Evolutionary conservation across 2,329 filamentous ascomycete species (phyloP).

Genomic region (Pseudogymnoascus sp.): DNA sequence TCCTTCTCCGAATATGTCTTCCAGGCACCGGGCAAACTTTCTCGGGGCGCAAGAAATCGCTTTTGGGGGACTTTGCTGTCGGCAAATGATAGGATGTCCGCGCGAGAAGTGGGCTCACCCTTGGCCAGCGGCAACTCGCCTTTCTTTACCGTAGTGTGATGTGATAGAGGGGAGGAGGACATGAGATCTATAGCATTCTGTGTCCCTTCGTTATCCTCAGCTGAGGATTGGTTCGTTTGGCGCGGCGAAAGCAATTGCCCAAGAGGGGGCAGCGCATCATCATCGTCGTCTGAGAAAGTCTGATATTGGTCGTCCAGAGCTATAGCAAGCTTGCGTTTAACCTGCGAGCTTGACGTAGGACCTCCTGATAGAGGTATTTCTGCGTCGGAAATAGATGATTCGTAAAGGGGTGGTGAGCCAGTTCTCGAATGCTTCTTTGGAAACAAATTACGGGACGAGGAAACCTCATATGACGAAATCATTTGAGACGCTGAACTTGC

Average conservation of each 20-base stretch:
- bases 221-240: background rate
- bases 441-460: background rate
- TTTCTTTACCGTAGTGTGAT: background rate
- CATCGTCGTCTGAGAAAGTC: background rate
- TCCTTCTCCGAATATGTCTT: conserved; percentile 22
- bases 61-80: conserved; percentile 11
- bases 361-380: background rate
- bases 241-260: background rate
- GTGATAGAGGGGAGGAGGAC: background rate
- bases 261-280: background rate
- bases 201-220: background rate
- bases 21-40: conserved; percentile 30
- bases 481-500: background rate
- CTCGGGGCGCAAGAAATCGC: conserved; percentile 25
- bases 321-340: background rate
- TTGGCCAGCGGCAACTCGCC: background rate
- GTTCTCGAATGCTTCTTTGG: conserved; percentile 1
- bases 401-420: background rate
- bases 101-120: background rate
- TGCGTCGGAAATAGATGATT: background rate
- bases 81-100: background rate
- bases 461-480: background rate
- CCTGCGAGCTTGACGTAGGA: background rate
- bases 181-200: background rate
- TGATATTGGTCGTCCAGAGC: background rate